Evolutionary conservation across 2,329 filamentous ascomycete species (phyloP), one percentile per base, ranked within the genome.

Genomic region (Sporothrix pseudoabietina): DNA sequence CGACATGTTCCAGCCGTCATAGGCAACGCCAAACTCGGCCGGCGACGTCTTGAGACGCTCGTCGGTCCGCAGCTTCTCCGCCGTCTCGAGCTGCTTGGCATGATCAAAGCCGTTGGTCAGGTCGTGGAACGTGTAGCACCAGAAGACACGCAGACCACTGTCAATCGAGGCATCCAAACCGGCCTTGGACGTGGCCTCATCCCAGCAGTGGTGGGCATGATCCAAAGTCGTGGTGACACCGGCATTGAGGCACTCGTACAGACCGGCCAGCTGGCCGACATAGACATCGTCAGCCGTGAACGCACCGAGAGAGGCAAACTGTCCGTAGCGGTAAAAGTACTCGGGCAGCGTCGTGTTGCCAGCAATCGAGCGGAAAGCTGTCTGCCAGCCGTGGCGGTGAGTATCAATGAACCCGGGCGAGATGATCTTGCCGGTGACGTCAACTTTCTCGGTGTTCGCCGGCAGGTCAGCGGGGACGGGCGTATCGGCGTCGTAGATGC

Each of bases 301-400:
- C 7, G 59, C 32, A 19, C 59, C 59, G 16, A 63, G 32, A 16
- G 59, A n/a, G 16, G 59, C 59, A 41, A 12, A 63, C 59, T 63
- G 59, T 12, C 59, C 59, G 59, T 63, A 63, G 2, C 59, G 59
- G 32, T 9, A n/a, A 63, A 63, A 63, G 59, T 63, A 63, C 59
- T 63, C 59, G 59, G 59, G 59, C 59, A 63, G 59, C 19, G 59
- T 63, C 32, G 59, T 63, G 32, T 63, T 63, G 59, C 32, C 59
- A 2, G 32, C 59, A 22, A 63, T 41, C 32, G 59, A 22, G 9
- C 59, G 59, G 59, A 22, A 63, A 5, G 59, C 59, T 9, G 59
- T 63, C 59, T 63, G 59, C 59, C 59, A 63, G 59, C 59, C 59
- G 59, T 63, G 59, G 59, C 59, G 59, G 59, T 63, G 59, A 16